phyloP scores from a whole-genome alignment of 2,329 filamentous ascomycete genomes.

The Diplodia mutila region DNA sequence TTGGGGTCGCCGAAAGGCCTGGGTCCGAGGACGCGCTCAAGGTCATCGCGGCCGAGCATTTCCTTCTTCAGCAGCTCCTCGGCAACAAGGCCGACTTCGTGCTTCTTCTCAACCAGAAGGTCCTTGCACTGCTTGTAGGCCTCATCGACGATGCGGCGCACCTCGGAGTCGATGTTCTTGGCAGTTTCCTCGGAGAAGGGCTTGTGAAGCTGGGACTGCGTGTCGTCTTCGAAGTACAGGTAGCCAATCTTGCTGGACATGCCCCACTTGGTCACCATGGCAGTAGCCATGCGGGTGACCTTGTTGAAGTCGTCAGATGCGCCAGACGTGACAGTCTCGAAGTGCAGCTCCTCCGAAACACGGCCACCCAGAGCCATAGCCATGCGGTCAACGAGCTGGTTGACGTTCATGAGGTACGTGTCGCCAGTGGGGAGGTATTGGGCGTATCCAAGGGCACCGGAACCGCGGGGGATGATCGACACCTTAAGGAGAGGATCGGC shows the following conservation, averaged over 20 bases:
- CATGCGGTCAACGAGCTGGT: constrained; percentile 99
- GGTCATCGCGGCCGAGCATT: constrained; percentile 86
- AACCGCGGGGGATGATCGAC: constrained; percentile 94
- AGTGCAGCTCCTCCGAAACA: constrained; percentile 94
- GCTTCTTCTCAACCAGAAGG: constrained; percentile 82
- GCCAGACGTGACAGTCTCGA: constrained; percentile 92
- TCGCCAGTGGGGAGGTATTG: constrained; percentile 94
- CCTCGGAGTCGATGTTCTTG: constrained; percentile 87
- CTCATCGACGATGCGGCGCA: constrained; percentile 86
- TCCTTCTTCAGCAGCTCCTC: constrained; percentile 94
- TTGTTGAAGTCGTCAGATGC: constrained; percentile 98
- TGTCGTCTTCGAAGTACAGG: constrained; percentile 83
- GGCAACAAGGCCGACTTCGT: constrained; percentile 84
- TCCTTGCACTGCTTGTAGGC: constrained; percentile 90
- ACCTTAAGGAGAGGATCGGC: constrained; percentile 98
- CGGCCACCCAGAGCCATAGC: constrained; percentile 97
- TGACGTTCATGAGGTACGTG: constrained; percentile 92
- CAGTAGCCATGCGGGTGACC: constrained; percentile 91
- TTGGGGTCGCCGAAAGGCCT: constrained; percentile 82
- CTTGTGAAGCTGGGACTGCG: constrained; percentile 83
- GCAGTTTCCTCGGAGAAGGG: constrained; percentile 95
- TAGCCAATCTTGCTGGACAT: constrained; percentile 96
- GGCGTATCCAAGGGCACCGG: constrained; percentile 91
- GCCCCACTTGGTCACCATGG: constrained; percentile 99
- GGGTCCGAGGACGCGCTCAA: constrained; percentile 83